Conservation (phyloP, 306 rosid genomes). For the Styphnolobium japonicum region DNA sequence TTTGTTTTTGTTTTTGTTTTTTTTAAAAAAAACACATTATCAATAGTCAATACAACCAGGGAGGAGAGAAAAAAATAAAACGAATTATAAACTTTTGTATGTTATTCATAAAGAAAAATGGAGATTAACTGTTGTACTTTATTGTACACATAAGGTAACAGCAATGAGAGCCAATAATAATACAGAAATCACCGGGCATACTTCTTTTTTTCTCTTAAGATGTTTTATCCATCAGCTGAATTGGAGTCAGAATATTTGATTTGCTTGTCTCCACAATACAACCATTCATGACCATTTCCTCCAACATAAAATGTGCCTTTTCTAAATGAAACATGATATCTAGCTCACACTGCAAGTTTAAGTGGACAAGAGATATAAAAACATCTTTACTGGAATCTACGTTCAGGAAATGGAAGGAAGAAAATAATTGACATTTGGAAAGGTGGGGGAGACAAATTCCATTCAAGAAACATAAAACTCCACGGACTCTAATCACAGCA, state of each 20-base stretch:
- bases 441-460: not conserved
- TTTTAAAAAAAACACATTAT: not conserved
- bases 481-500: not conserved
- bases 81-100: not conserved
- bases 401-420: not conserved
- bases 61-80: not conserved
- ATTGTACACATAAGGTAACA: constrained; percentile 16
- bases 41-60: not conserved
- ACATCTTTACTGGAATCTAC: not conserved
- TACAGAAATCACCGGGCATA: constrained; percentile 11
- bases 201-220: constrained; percentile 33
- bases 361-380: constrained; percentile 3
- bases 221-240: constrained; percentile 88
- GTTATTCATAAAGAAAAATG: not conserved
- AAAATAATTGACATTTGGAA: not conserved
- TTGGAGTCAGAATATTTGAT: constrained; percentile 78
- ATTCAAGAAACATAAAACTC: not conserved
- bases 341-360: constrained; percentile 98
- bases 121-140: not conserved
- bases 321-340: constrained; percentile 98
- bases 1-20: not conserved
- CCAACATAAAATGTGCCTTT: constrained; percentile 96
- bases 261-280: constrained; percentile 86
- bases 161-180: constrained; percentile 9
- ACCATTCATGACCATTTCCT: constrained; percentile 98